Base-by-base conservation (phyloP, 352 stramenopile genomes). In the Achlya hypogyna region DNA sequence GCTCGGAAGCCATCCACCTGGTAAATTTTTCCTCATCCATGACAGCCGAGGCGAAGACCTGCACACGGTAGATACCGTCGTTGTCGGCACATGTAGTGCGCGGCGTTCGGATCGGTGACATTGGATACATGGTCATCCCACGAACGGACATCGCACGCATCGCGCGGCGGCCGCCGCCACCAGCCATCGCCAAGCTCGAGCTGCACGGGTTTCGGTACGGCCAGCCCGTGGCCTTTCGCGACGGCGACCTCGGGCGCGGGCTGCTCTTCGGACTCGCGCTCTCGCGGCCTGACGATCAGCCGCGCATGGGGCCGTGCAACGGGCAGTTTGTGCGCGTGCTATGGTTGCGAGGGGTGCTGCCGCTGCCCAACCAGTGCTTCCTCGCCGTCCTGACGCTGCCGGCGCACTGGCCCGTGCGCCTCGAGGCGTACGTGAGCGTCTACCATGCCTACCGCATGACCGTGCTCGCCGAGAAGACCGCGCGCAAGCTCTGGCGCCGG, bases 1-100 rank as follows among this genome's bases (percentile, higher is more conserved):
- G 83, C 68, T 75, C 77, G 1, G 80, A 91, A 58, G 83, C 83
- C 60, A 87, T 91, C 34, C 83, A 91, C 62, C 88, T 91, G 25
- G 83, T 91, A 75, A 42, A 78, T 77, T 9, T 1, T 27, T 54
- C 6, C 25, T 27, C 38, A 56, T 10, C 12, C 25, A n/a, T 56
- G 31, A 3, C 12, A 56, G 20, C 3, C 2, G 25, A 56, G 25
- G 38, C 6, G 38, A 45, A 10, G 38, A 45, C 38, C n/a, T 49
- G n/a, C 22, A 9, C 35, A n/a, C n/a, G n/a, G 12, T 70, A 89
- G 81, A 80, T 89, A 31, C 70, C 77, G 6, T 70, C 66, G 1
- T 53, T 87, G 16, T 73, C 81, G 22, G 34, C 29, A 1, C 81
- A 89, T 49, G 42, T 3, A 0, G 73, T 89, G 28, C 52, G 56